Evolutionary conservation across 441 rosid genomes (phyloP), one percentile per base, ranked within the genome.

Genomic region (Bocquillonia castaneifolia): DNA sequence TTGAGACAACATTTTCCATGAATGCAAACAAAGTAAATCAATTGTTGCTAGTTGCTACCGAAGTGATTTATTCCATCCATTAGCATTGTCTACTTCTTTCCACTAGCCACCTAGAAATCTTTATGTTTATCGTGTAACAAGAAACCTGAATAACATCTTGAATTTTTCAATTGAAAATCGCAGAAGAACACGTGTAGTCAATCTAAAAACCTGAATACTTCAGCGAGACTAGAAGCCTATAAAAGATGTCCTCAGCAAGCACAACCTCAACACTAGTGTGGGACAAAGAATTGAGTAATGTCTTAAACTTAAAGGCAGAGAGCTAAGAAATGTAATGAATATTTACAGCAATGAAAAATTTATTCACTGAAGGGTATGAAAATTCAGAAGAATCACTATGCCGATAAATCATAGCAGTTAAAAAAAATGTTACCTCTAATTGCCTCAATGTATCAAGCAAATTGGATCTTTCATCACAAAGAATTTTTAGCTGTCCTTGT

Each of bases 381-480:
- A n/a, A n/a, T n/a, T n/a, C 25, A 17, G 58, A 28, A 65, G 20
- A 14, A 26, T 66, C 26, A 29, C 22, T 37, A 10, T 12, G 1
- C 39, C 14, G 6, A 3, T 9, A 17, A 32, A 37, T n/a, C n/a
- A 18, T 57, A 5, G 29, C 42, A 13, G 54, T 6, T 45, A 9
- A 45, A 59, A 51, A 57, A 9, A 47, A 44, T 57, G 48, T 78
- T 83, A 93, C 97, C 97, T 91, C 91, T 68, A 88, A 69, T 75
- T 91, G 96, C 80, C 92, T 86, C 78, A 93, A 68, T 34, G 86
- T 85, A 79, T 84, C 90, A 3, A 82, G 79, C 81, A 93, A 84
- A 86, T 76, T 82, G 48, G 85, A 82, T 68, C 96, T 77, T 69
- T 93, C 93, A 64, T 87, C 84, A 10, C 87, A 88, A 55, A 90